Conservation (phyloP, 2,329 filamentous ascomycete genomes). For the Cyphellophora europaea region DNA sequence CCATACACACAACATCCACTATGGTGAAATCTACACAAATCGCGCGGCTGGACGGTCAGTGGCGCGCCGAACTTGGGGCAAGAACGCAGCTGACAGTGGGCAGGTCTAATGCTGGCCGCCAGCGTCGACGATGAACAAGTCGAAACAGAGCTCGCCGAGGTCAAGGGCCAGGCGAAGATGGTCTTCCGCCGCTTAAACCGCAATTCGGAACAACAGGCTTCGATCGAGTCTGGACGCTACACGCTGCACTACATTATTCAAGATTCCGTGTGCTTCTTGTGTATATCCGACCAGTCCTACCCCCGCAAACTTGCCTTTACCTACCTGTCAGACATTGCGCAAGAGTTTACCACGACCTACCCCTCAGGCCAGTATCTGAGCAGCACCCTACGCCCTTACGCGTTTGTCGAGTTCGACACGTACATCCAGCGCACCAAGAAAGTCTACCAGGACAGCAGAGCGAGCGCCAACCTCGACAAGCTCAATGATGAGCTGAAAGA, state of each 20-base stretch:
- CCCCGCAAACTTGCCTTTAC: slow-evolving; percentile 97
- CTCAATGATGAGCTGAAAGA: slow-evolving; percentile 95
- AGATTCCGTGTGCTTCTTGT: slow-evolving; percentile 77
- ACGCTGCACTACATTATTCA: slow-evolving; percentile 82
- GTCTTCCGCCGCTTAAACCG: slow-evolving; percentile 80
- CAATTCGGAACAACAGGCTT: slow-evolving; percentile 83
- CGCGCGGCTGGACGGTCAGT: slow-evolving; percentile 75
- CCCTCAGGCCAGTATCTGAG: slow-evolving; percentile 62
- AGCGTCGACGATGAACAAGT: slow-evolving; percentile 83
- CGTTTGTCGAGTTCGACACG: slow-evolving; percentile 95
- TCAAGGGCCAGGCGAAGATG: slow-evolving; percentile 85
- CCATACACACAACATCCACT: not conserved
- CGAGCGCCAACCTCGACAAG: slow-evolving; percentile 85
- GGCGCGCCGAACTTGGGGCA: too few species aligned
- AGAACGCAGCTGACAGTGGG: too few species aligned
- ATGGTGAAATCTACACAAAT: slow-evolving; percentile 96
- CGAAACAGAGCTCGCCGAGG: slow-evolving; percentile 69
- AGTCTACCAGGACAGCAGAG: slow-evolving; percentile 86
- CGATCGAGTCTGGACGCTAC: slow-evolving; percentile 76
- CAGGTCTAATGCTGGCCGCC: slow-evolving; percentile 88
- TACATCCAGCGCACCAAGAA: slow-evolving; percentile 91
- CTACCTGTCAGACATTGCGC: slow-evolving; percentile 84
- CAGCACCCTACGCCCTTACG: slow-evolving; percentile 75
- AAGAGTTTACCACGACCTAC: slow-evolving; percentile 87
- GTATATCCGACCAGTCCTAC: slow-evolving; percentile 88